Base-by-base conservation (phyloP, 2,329 filamentous ascomycete genomes). In the Hymenoscyphus fraxineus region DNA sequence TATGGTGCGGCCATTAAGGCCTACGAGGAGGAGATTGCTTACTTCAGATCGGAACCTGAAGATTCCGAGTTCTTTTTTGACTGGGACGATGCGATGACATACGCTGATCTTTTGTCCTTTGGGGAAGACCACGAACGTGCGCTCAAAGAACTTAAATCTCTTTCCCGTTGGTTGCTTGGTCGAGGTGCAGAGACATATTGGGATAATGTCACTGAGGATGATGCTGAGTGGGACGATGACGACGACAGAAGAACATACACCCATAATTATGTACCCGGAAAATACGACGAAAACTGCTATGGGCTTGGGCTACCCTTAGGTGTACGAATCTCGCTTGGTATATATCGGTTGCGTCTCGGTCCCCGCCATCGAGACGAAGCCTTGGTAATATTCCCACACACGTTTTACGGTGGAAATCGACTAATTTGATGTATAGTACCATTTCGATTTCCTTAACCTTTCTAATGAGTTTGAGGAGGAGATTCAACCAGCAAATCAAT, bases 81-180 rank as follows among this genome's bases (percentile, higher is more conserved):
- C 13, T 99, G 94, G 94, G 88, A 89, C 61, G 90, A 98, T 75
- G 81, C 96, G 54, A 90, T 92, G 66, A 89, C 93, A 62, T 97
- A 95, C 69, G 84, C 92, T 47, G 92, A 97, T 72, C 82, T 98
- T 19, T 87, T 93, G 66, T 85, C 87, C 35, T 85, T 88, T 58
- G 77, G 86, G 10, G 82, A 83, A 44, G 82, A 85, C 62, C 89
- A 88, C 71, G 77, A 81, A 6, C 82, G 88, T 68, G 93, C 90
- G 2, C 83, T 96, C 2, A 77, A 77, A 35, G 85, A 89, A 67
- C 80, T 96, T 13, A 95, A 91, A 74, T 81, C 81, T 1, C 77
- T 97, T 16, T 85, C 90, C 27, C 83, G 96, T 64, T 97, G 93
- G 92, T 81, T 97, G 62, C 81, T 97, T 47, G 91, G 91, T 9